Base-by-base conservation (phyloP, 768 basidiomycete genomes). In the Boletellus emodensis region DNA sequence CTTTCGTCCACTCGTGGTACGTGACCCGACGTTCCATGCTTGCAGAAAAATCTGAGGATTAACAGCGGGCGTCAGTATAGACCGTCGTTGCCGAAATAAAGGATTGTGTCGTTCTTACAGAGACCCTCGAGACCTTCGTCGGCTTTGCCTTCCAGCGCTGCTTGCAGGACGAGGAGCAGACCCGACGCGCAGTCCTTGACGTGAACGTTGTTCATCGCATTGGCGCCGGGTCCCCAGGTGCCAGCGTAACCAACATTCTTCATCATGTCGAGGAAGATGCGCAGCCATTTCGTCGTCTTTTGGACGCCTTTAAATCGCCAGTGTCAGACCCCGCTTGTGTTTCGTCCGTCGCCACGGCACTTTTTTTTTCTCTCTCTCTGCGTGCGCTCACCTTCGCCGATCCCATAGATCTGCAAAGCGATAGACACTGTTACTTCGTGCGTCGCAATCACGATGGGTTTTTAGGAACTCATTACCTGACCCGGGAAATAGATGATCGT, bases 401-500 rank as follows among this genome's bases (percentile, higher is more conserved):
- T 51, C 3, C 75, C 74, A 53, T 74, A 78, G 1, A 77, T 71
- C 67, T 72, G 67, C 6, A 26, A 28, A 28, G 26, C 26, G 7
- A 30, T 30, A 11, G 35, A 26, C 17, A 17, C 13, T n/a, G 42
- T 24, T 30, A 24, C 3, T 24, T 24, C 24, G 24, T 3, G 24
- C 24, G 24, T 2, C 12, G 34, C 20, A 26, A 15, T n/a, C n/a
- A 34, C 3, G 32, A 40, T 22, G 24, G 22, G 53, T 22, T n/a
- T 12, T 26, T 18, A 15, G 45, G 17, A 28, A 30, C 10, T 7
- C 8, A 47, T 46, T 46, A 67, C 63, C 60, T 67, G 63, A 20
- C 58, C 68, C 11, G 76, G 75, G 42, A 62, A 71, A 30, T 71
- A 60, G 44, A 76, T 72, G 39, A 75, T 71, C 4, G 77, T 76